Evolutionary conservation across 495 filamentous ascomycete genomes (phyloP), one percentile per base, ranked within the genome.

Genomic region (Penicillium psychrofluorescens): DNA sequence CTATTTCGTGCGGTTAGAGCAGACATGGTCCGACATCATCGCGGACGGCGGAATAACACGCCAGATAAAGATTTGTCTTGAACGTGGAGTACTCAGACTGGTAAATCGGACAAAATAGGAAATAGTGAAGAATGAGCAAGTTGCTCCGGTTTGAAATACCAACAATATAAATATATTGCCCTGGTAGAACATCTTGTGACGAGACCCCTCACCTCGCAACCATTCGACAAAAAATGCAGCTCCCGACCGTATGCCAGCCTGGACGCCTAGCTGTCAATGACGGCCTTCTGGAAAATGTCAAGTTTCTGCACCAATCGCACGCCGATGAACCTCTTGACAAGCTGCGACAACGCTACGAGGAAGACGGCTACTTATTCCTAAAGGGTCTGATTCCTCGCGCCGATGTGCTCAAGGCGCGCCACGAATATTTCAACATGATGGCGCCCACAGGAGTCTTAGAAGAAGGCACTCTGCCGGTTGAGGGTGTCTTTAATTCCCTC

Each of bases 351-450:
- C 69, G 79, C 12, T 79, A 73, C 41, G 42, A 77, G n/a, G 46
- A 67, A 36, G 77, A 82, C 48, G 77, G 79, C 15, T 82, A 82
- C 51, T 63, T 83, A 35, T 80, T 80, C 49, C 45, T 84, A 5
- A 83, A 83, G 50, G 65, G 68, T 27, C 50, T 82, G 1, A 54
- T 84, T 12, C 79, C 80, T 0, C 76, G 78, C 3, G 56, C 61
- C 4, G 76, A 80, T 40, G 78, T 84, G 9, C 64, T 81, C 11
- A 62, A 67, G 28, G 71, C 75, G 33, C 70, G 80, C 13, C 56
- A 74, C 30, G 49, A 67, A 41, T 85, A 85, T 58, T 85, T 85
- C 55, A 48, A 64, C 13, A 69, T 71, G 35, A 56, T 83, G 29
- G 62, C 65, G 1, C 67, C 74, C 9, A 79, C 71, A 2, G 78